A percentile compares a stretch with the other conserved stretches of the same genome.
These are phyloP conservation scores for Russula foetens DNA, from an alignment of 768 basidiomycete species.

Conservation along the genomic window DNA sequence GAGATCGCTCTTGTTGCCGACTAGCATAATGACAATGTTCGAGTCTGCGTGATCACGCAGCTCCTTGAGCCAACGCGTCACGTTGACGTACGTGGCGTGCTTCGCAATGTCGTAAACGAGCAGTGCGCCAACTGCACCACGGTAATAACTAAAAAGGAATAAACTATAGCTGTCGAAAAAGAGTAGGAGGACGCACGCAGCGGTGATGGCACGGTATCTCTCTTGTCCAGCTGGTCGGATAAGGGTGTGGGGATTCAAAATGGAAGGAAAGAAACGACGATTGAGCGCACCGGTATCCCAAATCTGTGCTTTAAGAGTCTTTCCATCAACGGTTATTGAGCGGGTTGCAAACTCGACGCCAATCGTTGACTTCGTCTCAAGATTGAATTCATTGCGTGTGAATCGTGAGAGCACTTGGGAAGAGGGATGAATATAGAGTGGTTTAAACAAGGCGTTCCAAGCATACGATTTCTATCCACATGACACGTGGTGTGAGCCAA, in stretches of 20 bases:
- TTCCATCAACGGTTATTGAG: conserved; percentile 89
- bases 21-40: conserved; percentile 93
- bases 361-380: conserved; percentile 98
- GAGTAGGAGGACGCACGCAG: conserved; percentile 53
- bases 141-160: conserved; percentile 68
- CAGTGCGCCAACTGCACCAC: conserved; percentile 89
- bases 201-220: conserved; percentile 95
- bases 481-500: background rate
- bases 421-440: conserved; percentile 11
- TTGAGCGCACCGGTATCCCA: conserved; percentile 88
- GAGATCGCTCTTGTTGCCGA: conserved; percentile 99
- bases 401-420: conserved; percentile 96
- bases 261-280: background rate
- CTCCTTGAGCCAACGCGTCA: conserved; percentile 95
- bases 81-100: conserved; percentile 89
- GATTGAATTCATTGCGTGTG: conserved; percentile 98
- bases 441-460: conserved; percentile 13
- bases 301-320: conserved; percentile 96
- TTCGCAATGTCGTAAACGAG: conserved; percentile 94
- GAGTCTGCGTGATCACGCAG: conserved; percentile 90
- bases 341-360: conserved; percentile 98
- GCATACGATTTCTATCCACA: conserved; percentile 53
- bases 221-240: conserved; percentile 79
- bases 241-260: conserved; percentile 5
- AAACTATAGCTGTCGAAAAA: background rate